These are phyloP conservation scores for Piromyces sp. DNA, from an alignment of 192 early-diverging fungal species.

Conservation along the genomic window DNA sequence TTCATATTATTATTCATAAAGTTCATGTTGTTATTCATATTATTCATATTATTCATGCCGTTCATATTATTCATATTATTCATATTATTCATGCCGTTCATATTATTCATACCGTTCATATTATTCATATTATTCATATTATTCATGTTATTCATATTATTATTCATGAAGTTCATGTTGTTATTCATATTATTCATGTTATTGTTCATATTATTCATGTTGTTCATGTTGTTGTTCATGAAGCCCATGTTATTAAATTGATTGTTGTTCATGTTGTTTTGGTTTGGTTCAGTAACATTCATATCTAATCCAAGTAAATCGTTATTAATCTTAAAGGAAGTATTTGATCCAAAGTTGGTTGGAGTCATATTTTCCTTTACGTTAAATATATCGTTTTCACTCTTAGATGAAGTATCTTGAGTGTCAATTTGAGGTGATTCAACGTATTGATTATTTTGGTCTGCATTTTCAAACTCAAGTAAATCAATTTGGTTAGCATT, in stretches of 20 bases:
- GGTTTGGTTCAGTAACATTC: neutral
- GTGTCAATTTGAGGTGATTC: neutral
- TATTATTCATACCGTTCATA: neutral
- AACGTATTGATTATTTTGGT: neutral
- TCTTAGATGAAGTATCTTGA: neutral
- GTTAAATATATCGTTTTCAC: neutral
- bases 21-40: neutral
- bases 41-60: slow-evolving; percentile 16
- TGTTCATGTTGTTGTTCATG: neutral
- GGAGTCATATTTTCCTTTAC: neutral
- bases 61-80: neutral
- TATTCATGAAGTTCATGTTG: neutral
- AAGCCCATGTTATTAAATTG: neutral
- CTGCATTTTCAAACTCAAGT: neutral
- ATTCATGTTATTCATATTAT: neutral
- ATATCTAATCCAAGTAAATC: neutral
- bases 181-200: neutral
- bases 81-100: neutral
- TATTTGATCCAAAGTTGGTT: neutral
- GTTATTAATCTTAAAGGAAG: neutral
- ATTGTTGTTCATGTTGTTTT: neutral
- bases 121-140: neutral
- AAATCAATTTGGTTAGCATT: neutral
- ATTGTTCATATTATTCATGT: neutral
- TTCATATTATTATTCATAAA: neutral